phyloP scores from a whole-genome alignment of 2,329 filamentous ascomycete species.

The Phialophora verrucosa region DNA sequence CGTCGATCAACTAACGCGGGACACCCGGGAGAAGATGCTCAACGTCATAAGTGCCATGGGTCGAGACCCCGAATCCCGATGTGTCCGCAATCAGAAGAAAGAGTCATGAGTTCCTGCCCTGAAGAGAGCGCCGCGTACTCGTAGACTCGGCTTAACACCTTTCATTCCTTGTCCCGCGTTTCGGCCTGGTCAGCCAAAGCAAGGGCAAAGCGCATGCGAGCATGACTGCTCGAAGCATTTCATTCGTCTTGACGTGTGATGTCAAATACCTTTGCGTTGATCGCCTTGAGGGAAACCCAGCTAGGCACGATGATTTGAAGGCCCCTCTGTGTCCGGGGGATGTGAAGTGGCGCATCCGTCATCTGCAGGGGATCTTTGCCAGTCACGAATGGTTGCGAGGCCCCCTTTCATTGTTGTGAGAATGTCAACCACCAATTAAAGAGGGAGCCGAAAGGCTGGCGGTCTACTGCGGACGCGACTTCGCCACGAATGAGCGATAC shows the following conservation, averaged over 20 bases:
- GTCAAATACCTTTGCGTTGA: not conserved
- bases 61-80: slow-evolving; percentile 30
- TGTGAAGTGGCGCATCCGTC: not conserved
- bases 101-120: slow-evolving; percentile 11
- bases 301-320: not conserved
- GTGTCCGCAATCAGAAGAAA: slow-evolving; percentile 23
- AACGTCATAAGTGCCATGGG: slow-evolving; percentile 57
- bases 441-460: not conserved
- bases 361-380: not conserved
- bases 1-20: slow-evolving; percentile 73
- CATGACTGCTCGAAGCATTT: not conserved
- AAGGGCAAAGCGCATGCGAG: not conserved
- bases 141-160: not conserved
- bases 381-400: not conserved
- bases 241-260: not conserved
- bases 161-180: not conserved
- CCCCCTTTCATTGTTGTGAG: not conserved
- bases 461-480: not conserved
- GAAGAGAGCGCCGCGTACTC: no score
- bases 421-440: not conserved
- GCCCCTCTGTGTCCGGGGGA: not conserved
- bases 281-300: not conserved
- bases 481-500: not conserved
- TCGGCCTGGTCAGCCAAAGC: not conserved
- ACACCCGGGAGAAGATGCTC: slow-evolving; percentile 77